A percentile compares a stretch with the other conserved stretches of the same genome.
Conservation (phyloP, 768 basidiomycete species). For the Mycena galopus region DNA sequence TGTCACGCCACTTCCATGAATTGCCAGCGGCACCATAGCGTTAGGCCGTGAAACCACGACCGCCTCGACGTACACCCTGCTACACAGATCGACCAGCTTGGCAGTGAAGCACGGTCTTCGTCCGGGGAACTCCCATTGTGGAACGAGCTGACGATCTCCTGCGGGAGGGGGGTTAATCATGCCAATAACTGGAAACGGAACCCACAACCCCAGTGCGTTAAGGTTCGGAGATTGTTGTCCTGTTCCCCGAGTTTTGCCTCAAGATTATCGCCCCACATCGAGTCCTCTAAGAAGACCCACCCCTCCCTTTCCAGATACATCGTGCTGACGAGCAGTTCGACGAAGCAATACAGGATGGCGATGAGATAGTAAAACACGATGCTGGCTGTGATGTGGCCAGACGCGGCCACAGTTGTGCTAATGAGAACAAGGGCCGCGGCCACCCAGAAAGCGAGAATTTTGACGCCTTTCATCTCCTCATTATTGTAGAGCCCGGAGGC, state of each 20-base stretch:
- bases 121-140: slow-evolving; percentile 12
- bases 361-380: not conserved
- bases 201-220: slow-evolving; percentile 30
- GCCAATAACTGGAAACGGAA: not conserved
- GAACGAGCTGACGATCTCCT: slow-evolving; percentile 21
- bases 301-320: slow-evolving; percentile 4
- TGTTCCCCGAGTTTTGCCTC: slow-evolving; percentile 6
- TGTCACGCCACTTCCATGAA: too few species aligned
- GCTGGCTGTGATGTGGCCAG: not conserved
- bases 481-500: slow-evolving; percentile 6
- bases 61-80: not conserved
- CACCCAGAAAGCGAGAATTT: not conserved
- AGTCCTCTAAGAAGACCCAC: not conserved
- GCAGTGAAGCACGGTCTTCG: not conserved
- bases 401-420: not conserved
- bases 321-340: not conserved
- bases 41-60: not conserved
- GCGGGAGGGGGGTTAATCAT: not conserved
- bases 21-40: slow-evolving; percentile 10
- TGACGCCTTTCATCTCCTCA: slow-evolving; percentile 16
- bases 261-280: not conserved
- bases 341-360: not conserved
- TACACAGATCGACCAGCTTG: slow-evolving; percentile 8
- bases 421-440: not conserved
- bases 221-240: slow-evolving; percentile 14